These are phyloP conservation scores for Russula brevipes DNA, from an alignment of 768 basidiomycete genomes.

Conservation along the genomic window DNA sequence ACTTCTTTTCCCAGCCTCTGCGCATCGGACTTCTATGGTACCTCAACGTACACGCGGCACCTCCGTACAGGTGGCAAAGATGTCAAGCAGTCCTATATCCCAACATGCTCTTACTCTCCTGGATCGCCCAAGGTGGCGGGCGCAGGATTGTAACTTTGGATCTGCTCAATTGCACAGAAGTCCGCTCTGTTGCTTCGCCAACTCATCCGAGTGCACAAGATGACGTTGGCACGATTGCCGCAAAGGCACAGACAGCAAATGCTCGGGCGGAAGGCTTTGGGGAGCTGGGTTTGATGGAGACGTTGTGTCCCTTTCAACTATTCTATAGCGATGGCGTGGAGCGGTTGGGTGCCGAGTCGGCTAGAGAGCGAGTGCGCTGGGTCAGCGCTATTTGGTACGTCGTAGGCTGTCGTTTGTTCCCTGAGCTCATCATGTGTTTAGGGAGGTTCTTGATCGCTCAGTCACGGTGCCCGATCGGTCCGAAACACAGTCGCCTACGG, in stretches of 20 bases:
- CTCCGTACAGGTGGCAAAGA: constrained; percentile 75
- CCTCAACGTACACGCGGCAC: constrained; percentile 81
- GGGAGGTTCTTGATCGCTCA: constrained; percentile 75
- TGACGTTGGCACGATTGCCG: constrained; percentile 84
- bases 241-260: constrained; percentile 50
- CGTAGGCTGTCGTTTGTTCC: neutral
- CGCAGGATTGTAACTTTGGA: constrained; percentile 84
- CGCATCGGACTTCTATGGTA: constrained; percentile 87
- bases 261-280: constrained; percentile 39
- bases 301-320: constrained; percentile 86
- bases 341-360: constrained; percentile 81
- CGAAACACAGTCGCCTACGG: constrained; percentile 45
- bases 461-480: constrained; percentile 46
- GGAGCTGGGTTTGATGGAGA: constrained; percentile 51
- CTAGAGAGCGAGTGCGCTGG: constrained; percentile 84
- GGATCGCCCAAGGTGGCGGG: constrained; percentile 80
- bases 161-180: constrained; percentile 78
- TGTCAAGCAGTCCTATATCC: constrained; percentile 79
- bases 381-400: constrained; percentile 82
- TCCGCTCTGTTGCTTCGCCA: constrained; percentile 77
- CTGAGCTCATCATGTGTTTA: constrained; percentile 30
- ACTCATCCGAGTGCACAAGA: constrained; percentile 75
- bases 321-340: constrained; percentile 88
- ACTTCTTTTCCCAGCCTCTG: constrained; percentile 54
- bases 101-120: constrained; percentile 79